Evolutionary conservation across 129 eudicot species (phyloP).

Genomic region (Erigeron canadensis): DNA sequence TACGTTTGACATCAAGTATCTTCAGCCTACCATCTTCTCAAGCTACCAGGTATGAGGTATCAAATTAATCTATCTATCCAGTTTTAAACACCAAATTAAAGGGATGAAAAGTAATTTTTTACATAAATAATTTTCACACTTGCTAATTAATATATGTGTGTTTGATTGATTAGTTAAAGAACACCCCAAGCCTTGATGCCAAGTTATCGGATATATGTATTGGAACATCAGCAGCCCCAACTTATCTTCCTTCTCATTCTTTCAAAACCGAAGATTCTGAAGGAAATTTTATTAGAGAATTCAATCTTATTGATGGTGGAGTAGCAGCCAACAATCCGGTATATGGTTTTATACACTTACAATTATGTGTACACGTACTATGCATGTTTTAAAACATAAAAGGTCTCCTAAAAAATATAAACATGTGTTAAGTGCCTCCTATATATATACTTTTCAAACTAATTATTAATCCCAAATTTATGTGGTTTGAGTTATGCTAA

Average conservation of each 20-base stretch:
- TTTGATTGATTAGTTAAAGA: slow-evolving; percentile 27
- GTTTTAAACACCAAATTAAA: neutral
- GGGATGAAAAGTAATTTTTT: neutral
- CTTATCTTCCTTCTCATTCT: slow-evolving; percentile 42
- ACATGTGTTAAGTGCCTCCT: neutral
- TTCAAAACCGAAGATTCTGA: slow-evolving; percentile 28
- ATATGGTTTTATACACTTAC: too few species aligned
- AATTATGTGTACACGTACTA: neutral
- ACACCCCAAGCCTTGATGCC: slow-evolving; percentile 38
- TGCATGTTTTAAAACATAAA: neutral
- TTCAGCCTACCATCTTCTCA: slow-evolving; percentile 53
- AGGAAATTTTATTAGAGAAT: slow-evolving; percentile 27
- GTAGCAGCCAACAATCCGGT: slow-evolving; percentile 48
- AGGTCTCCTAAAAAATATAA: neutral
- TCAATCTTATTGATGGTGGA: slow-evolving; percentile 56
- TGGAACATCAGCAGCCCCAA: slow-evolving; percentile 58
- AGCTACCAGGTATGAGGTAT: slow-evolving; percentile 36
- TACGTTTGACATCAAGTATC: slow-evolving; percentile 44
- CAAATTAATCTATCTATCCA: too few species aligned
- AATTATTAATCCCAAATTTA: neutral
- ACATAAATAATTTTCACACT: neutral
- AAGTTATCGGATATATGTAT: slow-evolving; percentile 48
- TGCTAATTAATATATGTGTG: neutral
- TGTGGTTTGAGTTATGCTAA: neutral
- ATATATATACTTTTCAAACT: neutral